Evolutionary conservation across 192 early-diverging fungal genomes (phyloP).

Genomic region (Backusella morwellensis): DNA sequence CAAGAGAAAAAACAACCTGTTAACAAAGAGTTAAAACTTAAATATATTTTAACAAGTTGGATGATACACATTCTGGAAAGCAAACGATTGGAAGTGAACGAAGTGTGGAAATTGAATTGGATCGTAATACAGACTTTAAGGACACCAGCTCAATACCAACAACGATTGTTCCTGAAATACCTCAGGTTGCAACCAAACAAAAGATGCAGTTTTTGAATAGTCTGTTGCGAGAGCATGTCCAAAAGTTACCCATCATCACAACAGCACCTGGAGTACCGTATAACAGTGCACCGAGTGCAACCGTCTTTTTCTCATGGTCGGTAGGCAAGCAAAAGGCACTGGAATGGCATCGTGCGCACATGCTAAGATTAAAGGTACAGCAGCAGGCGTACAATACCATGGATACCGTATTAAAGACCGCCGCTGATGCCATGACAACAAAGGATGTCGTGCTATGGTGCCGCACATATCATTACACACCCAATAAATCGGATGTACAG

Average conservation of each 20-base stretch:
- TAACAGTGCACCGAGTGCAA: slow-evolving; percentile 30
- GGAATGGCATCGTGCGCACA: slow-evolving; percentile 54
- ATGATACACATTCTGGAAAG: slow-evolving; percentile 64
- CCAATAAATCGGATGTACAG: slow-evolving; percentile 15
- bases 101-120: slow-evolving; percentile 80
- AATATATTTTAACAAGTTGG: slow-evolving; percentile 48
- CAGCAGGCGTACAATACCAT: slow-evolving; percentile 13
- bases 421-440: slow-evolving; percentile 30
- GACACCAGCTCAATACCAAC: slow-evolving; percentile 7
- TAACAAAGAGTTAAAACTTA: not conserved
- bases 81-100: slow-evolving; percentile 73
- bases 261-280: slow-evolving; percentile 33
- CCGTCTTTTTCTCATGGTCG: slow-evolving; percentile 41
- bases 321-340: slow-evolving; percentile 43
- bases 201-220: slow-evolving; percentile 17
- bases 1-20: not conserved
- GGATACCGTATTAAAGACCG: slow-evolving; percentile 21
- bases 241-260: slow-evolving; percentile 16
- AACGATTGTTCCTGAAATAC: not conserved
- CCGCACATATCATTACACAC: slow-evolving; percentile 37
- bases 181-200: slow-evolving; percentile 7
- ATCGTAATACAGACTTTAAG: slow-evolving; percentile 74
- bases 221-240: slow-evolving; percentile 17
- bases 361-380: slow-evolving; percentile 32
- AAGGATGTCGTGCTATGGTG: slow-evolving; percentile 50